Percentiles rank a stretch among this genome's conserved stretches.
phyloP scores from a whole-genome alignment of 179 eudicot genomes.

The Beta macrorhiza region DNA sequence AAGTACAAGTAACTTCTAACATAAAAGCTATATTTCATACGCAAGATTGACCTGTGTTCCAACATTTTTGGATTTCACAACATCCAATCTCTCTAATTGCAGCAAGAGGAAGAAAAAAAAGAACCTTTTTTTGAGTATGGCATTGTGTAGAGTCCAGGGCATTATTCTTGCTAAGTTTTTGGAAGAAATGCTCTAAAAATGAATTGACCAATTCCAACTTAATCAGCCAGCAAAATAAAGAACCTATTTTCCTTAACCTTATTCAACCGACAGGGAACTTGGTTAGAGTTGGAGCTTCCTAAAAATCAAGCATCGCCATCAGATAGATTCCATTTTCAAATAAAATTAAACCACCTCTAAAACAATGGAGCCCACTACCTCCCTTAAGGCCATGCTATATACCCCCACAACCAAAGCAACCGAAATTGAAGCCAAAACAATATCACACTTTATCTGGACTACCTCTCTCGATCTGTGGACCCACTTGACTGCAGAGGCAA shows the following conservation, averaged over 20 bases:
- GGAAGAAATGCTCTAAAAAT: not conserved
- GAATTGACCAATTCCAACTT: not conserved
- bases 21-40: no score
- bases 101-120: no score
- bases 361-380: not conserved
- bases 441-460: not conserved
- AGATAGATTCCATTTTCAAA: not conserved
- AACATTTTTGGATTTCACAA: no score
- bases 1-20: no score
- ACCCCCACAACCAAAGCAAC: not conserved
- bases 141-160: no score
- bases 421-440: not conserved
- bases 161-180: no score
- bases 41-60: no score
- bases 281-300: not conserved
- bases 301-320: not conserved
- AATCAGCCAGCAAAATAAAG: not conserved
- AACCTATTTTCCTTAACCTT: not conserved
- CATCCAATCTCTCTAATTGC: not conserved
- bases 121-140: no score
- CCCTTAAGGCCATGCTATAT: not conserved
- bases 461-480: not conserved
- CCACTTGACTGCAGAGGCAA: not conserved
- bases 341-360: not conserved
- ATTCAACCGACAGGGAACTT: not conserved